phyloP scores from a whole-genome alignment of 78 protist genomes.

The Chrysochromulina tobinii region DNA sequence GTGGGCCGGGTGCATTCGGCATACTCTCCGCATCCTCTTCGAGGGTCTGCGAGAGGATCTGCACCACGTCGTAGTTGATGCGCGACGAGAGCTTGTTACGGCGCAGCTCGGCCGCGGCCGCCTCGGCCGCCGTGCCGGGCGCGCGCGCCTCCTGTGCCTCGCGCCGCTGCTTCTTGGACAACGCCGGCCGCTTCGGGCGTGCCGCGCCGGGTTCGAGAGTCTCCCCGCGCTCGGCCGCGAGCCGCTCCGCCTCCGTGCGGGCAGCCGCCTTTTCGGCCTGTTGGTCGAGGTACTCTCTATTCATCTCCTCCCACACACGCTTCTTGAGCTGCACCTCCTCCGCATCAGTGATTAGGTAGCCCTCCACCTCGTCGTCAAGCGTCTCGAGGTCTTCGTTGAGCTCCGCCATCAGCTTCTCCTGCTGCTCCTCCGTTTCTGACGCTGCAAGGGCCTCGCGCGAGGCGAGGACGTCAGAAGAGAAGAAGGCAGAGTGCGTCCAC shows the following conservation, averaged over 20 bases:
- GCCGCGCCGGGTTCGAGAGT: neutral
- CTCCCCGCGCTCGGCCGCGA: neutral
- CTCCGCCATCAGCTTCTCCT: neutral
- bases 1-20: neutral
- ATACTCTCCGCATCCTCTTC: neutral
- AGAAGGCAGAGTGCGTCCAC: no score
- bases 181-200: neutral
- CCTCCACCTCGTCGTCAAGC: neutral
- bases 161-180: neutral
- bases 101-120: neutral
- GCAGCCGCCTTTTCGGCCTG: neutral
- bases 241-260: no score
- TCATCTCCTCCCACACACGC: neutral
- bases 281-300: neutral
- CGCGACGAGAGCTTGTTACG: neutral
- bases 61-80: constrained; percentile 21
- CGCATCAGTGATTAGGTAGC: neutral
- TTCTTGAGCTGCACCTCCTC: neutral
- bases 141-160: neutral
- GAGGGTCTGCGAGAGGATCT: neutral
- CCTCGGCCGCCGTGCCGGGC: neutral
- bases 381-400: neutral
- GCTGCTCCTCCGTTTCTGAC: neutral
- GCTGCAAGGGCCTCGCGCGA: neutral
- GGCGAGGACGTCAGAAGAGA: neutral